Evolutionary conservation across 2,329 filamentous ascomycete species (phyloP).

Genomic region (Gaeumannomyces tritici): DNA sequence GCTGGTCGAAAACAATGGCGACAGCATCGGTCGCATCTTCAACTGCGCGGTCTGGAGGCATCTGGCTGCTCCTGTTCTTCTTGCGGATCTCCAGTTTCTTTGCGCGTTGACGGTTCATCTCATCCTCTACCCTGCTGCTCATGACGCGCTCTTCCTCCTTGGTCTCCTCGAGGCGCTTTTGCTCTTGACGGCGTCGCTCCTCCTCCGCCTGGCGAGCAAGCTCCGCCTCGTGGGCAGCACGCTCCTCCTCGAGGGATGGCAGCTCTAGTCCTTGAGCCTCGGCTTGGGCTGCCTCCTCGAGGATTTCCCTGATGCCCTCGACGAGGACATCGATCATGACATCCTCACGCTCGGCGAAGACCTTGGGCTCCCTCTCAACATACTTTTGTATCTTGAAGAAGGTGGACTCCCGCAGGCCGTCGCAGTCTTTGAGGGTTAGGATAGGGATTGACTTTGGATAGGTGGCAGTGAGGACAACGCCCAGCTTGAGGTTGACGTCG

Average conservation of each 20-base stretch:
- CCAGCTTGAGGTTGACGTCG: conserved; percentile 61
- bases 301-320: conserved; percentile 59
- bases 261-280: conserved; percentile 67
- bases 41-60: conserved; percentile 23
- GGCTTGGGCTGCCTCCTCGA: conserved; percentile 77
- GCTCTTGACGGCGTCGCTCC: conserved; percentile 41
- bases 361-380: conserved; percentile 46
- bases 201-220: conserved; percentile 51
- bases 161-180: conserved; percentile 44
- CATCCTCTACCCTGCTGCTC: conserved; percentile 62
- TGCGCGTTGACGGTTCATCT: conserved; percentile 57
- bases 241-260: conserved; percentile 82
- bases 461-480: conserved; percentile 75
- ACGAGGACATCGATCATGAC: conserved; percentile 59
- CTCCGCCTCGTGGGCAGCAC: conserved; percentile 70
- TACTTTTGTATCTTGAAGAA: conserved; percentile 60
- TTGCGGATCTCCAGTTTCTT: conserved; percentile 55
- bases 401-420: conserved; percentile 59
- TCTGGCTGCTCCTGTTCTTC: conserved; percentile 40
- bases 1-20: conserved; percentile 55
- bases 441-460: conserved; percentile 80
- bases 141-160: conserved; percentile 62
- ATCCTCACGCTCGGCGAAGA: conserved; percentile 41
- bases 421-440: conserved; percentile 56
- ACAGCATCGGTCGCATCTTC: conserved; percentile 19